Base-by-base conservation (phyloP, 441 rosid species). In the Gossypium trilobum region DNA sequence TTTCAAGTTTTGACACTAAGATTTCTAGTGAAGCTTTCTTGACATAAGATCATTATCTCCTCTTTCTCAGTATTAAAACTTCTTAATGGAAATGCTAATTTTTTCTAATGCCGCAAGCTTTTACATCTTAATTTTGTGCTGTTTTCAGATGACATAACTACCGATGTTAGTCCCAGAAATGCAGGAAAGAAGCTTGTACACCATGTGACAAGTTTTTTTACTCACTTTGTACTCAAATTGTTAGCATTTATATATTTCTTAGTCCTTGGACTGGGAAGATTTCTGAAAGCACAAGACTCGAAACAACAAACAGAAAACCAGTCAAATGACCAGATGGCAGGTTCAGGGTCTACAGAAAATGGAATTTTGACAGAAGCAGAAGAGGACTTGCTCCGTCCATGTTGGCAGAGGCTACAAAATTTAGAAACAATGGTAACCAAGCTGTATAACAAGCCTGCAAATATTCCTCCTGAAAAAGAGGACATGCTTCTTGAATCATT, bases 381-480 rank as follows among this genome's bases (percentile, higher is more conserved):
- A 80, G 82, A 81, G 72, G 83, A 84, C 59, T 65, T 80, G 16
- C 74, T 88, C 27, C 82, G 84, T 80, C 95, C 97, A 16, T 94
- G 95, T 82, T 92, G 89, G 92, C 82, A 87, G 77, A 91, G 97
- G 82, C 89, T 95, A 86, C 95, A 87, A 74, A 78, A 84, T 68
- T 82, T 95, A 77, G 99, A 91, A 80, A 74, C 73, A 17, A 72
- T 88, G 88, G 89, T 95, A 25, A 78, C 87, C 58, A 97, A 89
- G 74, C 87, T 92, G 71, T 79, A 56, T 73, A 84, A 82, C 51
- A 92, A 85, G 77, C 96, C 89, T 11, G 78, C 86, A 73, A 84
- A 78, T 50, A 92, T 91, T 75, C 97, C 99, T 72, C 91, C 87
- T 6, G 97, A 91, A 81, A 92, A 95, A 81, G 97, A 92, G 36